Conservation (phyloP, 2,329 filamentous ascomycete genomes). For the Conoideocrella luteorostrata region DNA sequence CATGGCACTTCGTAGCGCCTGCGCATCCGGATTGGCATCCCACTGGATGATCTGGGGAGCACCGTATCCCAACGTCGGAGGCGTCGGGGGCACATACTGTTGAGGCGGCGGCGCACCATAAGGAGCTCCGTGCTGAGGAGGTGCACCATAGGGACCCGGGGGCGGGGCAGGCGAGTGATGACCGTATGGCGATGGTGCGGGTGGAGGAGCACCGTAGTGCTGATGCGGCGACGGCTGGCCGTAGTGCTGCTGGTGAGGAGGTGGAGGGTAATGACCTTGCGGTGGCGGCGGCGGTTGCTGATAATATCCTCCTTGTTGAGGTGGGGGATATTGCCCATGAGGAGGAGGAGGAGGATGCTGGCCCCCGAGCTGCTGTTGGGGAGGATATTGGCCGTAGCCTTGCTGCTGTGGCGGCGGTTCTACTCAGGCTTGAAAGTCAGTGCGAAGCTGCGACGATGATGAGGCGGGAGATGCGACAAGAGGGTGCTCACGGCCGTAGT, state of each 20-base stretch:
- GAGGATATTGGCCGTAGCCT: constrained; percentile 28
- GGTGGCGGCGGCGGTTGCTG: constrained; percentile 21
- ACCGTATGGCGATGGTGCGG: constrained; percentile 17
- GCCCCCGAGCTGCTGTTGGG: constrained; percentile 12
- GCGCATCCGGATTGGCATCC: constrained; percentile 63
- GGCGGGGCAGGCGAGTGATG: constrained; percentile 12
- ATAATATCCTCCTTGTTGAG: constrained; percentile 22
- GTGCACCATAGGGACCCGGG: constrained; percentile 33
- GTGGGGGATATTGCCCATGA: constrained; percentile 28
- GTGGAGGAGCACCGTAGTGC: constrained; percentile 24
- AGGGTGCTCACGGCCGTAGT: constrained; percentile 28
- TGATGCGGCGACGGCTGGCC: constrained; percentile 14
- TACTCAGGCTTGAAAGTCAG: constrained; percentile 7
- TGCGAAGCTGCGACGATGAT: background rate
- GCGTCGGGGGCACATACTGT: constrained; percentile 45
- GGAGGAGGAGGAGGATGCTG: constrained; percentile 19
- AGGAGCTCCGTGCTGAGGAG: constrained; percentile 28
- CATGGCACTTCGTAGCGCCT: constrained; percentile 74
- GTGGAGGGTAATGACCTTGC: constrained; percentile 8
- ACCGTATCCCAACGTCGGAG: constrained; percentile 68
- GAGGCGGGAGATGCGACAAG: background rate
- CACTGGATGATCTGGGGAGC: constrained; percentile 62
- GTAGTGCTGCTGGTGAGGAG: constrained; percentile 17
- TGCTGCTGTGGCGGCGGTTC: constrained; percentile 28
- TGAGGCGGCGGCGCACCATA: constrained; percentile 29